A percentile compares a stretch with the other conserved stretches of the same genome.
phyloP scores from a whole-genome alignment of 768 basidiomycete genomes.

The Rhodotorula diobovata region DNA sequence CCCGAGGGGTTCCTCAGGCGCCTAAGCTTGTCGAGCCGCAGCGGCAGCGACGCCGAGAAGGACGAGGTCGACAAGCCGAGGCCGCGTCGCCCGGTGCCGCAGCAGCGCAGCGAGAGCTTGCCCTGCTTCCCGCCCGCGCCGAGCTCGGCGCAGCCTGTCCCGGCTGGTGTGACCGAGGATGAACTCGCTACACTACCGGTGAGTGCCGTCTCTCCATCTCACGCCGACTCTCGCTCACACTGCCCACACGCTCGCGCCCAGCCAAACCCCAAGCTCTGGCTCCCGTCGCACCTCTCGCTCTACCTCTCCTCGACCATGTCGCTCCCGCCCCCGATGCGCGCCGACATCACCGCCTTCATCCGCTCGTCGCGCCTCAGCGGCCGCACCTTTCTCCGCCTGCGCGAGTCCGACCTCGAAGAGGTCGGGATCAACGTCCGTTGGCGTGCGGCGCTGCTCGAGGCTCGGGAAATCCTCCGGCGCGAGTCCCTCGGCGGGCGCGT shows the following conservation, averaged over 20 bases:
- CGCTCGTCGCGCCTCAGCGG: slow-evolving; percentile 34
- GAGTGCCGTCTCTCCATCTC: too few species aligned
- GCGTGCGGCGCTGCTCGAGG: slow-evolving; percentile 21
- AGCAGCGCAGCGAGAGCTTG: slow-evolving; percentile 33
- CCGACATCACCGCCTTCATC: slow-evolving; percentile 39
- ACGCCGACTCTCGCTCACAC: neutral
- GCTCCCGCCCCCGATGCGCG: slow-evolving; percentile 31
- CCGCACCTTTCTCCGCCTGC: slow-evolving; percentile 39
- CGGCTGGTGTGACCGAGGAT: neutral
- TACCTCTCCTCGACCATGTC: slow-evolving; percentile 38
- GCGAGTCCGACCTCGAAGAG: slow-evolving; percentile 35
- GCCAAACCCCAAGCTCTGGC: slow-evolving; percentile 39
- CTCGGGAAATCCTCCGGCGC: slow-evolving; percentile 22
- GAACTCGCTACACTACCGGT: slow-evolving; percentile 27
- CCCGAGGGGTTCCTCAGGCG: neutral
- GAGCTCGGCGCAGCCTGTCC: neutral
- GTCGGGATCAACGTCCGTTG: slow-evolving; percentile 40
- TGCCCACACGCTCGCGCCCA: neutral
- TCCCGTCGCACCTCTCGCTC: slow-evolving; percentile 37
- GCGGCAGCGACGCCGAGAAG: neutral
- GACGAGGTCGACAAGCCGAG: neutral
- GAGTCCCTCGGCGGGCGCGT: slow-evolving; percentile 27
- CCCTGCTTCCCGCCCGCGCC: slow-evolving; percentile 16
- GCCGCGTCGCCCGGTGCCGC: neutral
- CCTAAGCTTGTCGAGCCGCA: neutral